A percentile compares a stretch with the other conserved stretches of the same genome.
These are phyloP conservation scores for Apiospora aurea DNA, from an alignment of 2,329 filamentous ascomycete species.

Conservation along the genomic window DNA sequence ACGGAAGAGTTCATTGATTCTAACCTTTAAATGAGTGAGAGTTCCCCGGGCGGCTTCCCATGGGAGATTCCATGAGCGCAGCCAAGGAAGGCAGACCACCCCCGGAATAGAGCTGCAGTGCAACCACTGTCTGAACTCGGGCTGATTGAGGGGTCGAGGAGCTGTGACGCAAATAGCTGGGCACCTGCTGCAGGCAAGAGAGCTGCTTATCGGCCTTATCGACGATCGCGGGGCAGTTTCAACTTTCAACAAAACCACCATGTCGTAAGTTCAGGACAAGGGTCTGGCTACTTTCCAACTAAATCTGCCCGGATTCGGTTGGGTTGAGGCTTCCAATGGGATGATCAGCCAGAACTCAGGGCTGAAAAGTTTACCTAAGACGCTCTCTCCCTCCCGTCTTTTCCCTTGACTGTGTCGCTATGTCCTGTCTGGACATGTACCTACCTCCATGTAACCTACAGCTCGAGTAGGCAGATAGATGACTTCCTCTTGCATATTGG, in stretches of 20 bases:
- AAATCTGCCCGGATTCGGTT: conserved; percentile 8
- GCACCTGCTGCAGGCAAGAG: conserved; percentile 8
- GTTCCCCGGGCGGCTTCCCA: background rate
- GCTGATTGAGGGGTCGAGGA: conserved; percentile 14
- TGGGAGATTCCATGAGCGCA: background rate
- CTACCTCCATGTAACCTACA: background rate
- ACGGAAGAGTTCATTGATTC: background rate
- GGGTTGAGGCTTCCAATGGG: conserved; percentile 21
- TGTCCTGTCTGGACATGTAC: background rate
- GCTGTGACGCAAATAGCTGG: conserved; percentile 20
- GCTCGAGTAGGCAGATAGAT: background rate
- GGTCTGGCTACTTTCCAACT: conserved; percentile 19
- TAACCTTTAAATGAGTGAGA: background rate
- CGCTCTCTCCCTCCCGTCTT: background rate
- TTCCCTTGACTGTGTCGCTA: background rate
- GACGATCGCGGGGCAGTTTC: conserved; percentile 19
- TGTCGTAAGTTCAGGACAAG: conserved; percentile 10
- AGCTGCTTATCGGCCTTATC: conserved; percentile 21
- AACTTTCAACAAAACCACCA: conserved; percentile 19
- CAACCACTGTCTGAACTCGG: conserved; percentile 9
- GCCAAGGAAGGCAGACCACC: background rate
- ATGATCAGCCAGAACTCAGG: conserved; percentile 7
- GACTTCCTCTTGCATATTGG: background rate
- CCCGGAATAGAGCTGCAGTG: background rate
- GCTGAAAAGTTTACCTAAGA: conserved; percentile 16